Evolutionary conservation across 1,139 yeast species (phyloP), one percentile per base, ranked within the genome.

Genomic region (Saccharomyces hybrid): DNA sequence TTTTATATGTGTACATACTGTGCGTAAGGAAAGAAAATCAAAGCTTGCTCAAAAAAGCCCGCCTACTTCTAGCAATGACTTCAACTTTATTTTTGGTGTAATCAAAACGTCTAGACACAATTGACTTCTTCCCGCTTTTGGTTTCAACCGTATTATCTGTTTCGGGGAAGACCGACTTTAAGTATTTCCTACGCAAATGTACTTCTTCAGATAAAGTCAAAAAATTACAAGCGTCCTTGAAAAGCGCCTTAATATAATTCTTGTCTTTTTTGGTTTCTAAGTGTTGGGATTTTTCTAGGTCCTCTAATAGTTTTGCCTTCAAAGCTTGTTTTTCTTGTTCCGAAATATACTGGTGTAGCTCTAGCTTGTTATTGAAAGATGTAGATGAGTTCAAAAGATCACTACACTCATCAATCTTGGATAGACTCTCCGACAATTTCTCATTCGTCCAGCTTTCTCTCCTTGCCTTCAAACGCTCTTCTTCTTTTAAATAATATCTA

Each of bases 401-500:
- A 3, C 72, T 54, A n/a, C 61, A 60, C 3, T 59, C 51, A 0
- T 72, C 61, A 14, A 76, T 47, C 1, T 55, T 44, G 3, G 53
- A 53, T 60, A 78, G 76, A 6, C 67, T 56, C 1, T 60, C 52
- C 13, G 64, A 61, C 31, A 61, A 55, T 1, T 59, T 52, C 11
- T 66, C 68, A 16, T 63, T 63, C 42, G 73, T 53, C 44, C 80
- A 63, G 58, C 76, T 76, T 31, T 74, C 76, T 64, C 76, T 74
- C 57, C 70, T 71, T 9, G 67, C 57, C 16, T 75, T 68, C 56
- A 86, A 73, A 53, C 76, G 73, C 50, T 78, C 64, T 50, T 79
- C 80, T 59, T 80, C 79, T n/a, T 77, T 62, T 56, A 76, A 68
- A 61, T 77, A 77, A 69, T 70, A 79, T 20, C 82, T 77, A 1